These are phyloP conservation scores for Ciborinia camelliae DNA, from an alignment of 2,329 filamentous ascomycete genomes.

Conservation along the genomic window DNA sequence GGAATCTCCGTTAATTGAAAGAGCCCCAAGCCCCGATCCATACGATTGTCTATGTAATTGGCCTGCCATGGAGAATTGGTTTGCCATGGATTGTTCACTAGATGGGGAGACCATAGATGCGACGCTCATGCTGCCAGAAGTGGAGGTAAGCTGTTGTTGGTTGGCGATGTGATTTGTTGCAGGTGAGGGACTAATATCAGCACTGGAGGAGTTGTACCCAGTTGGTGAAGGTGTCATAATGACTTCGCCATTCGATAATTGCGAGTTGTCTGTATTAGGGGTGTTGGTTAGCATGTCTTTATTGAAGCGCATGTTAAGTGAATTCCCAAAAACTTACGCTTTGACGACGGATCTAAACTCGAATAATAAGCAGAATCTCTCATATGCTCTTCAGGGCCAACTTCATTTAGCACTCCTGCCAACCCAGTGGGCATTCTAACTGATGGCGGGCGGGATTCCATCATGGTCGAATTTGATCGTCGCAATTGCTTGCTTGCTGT, in stretches of 20 bases:
- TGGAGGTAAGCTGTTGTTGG: conserved; percentile 53
- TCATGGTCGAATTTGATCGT: conserved; percentile 9
- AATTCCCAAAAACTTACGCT: conserved; percentile 42
- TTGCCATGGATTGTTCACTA: conserved; percentile 31
- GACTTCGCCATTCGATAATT: conserved; percentile 26
- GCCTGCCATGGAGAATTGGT: conserved; percentile 24
- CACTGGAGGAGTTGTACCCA: conserved; percentile 46
- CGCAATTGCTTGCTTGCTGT: background rate
- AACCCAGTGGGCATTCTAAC: conserved; percentile 43
- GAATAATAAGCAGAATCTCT: conserved; percentile 54
- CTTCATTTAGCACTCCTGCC: conserved; percentile 49
- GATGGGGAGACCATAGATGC: conserved; percentile 63
- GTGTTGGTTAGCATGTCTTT: background rate
- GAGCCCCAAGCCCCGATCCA: conserved; percentile 18
- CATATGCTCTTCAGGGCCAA: conserved; percentile 43
- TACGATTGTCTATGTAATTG: conserved; percentile 28
- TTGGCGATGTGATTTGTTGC: conserved; percentile 43
- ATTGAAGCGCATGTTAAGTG: background rate
- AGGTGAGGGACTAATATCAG: conserved; percentile 62
- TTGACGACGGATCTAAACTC: conserved; percentile 44
- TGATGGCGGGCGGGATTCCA: conserved; percentile 19
- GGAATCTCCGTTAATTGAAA: conserved; percentile 43
- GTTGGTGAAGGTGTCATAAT: conserved; percentile 24
- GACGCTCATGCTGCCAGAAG: conserved; percentile 60
- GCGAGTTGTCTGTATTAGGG: conserved; percentile 28